Base-by-base conservation (phyloP, 2,329 filamentous ascomycete genomes). In the Thermochaetoides dissita region DNA sequence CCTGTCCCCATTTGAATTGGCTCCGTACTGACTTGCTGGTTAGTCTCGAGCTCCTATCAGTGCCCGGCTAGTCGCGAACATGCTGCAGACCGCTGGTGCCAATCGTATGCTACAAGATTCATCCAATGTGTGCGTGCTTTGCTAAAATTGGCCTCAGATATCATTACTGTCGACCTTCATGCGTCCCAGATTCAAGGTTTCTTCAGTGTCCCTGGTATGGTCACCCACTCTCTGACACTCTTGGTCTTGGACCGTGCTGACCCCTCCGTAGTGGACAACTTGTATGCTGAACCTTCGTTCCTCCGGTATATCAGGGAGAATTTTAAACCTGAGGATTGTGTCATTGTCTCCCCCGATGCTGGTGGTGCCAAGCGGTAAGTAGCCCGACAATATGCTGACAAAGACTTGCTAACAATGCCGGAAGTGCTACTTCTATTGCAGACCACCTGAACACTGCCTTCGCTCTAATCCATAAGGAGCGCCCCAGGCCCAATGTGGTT, bases 141-240 rank as follows among this genome's bases (percentile, higher is more conserved):
- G 28, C 43, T 50, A 34, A 48, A 10, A 24, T 10, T 17, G 28
- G 6, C 9, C 30, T 3, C 29, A 51, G 65, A 68, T 53, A 63
- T 94, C 55, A 94, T 95, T 53, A 95, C 88, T 11, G 94, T 95
- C 85, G 88, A 95, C 57, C 72, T 95, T 45, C 88, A 95, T 59
- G 88, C 87, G 45, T 87, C 81, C 46, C 88, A 95, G 68, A 51
- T 54, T 93, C 17, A 50, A 64, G 89, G 89, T 35, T 95, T 96
- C 69, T 95, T 95, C 72, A 94, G 94, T 48, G 74, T 79, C 6
- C 75, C 74, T 40, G 45, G 50, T 51, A 40, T 11, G 42, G 33
- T 38, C 17, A n/a, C 28, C 3, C 2, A 1, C 8, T 7, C 8
- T 24, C 7, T 2, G 6, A 2, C 17, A 34, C 12, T 2, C 10